Base-by-base conservation (phyloP, 1,139 yeast species). In the Nakaseomyces delphensis region DNA sequence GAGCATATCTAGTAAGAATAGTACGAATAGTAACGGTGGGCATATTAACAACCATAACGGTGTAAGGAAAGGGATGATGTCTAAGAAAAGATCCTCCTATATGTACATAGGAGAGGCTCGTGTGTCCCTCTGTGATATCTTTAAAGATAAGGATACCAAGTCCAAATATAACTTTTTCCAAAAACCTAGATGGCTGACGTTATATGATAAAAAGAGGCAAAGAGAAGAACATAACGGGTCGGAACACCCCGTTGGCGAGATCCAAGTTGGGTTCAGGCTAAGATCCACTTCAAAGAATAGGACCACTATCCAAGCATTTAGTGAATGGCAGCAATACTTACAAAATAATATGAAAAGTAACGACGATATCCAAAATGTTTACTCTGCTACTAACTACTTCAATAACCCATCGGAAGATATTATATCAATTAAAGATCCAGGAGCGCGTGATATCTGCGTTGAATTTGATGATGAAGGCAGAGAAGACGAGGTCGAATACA, bases 91-190 rank as follows among this genome's bases (percentile, higher is more conserved):
- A 13, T 33, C 37, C 3, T 33, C 37, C 10, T 59, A 55, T 41
- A 41, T 59, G 16, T 60, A 60, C 28, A 44, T 60, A 5, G 64
- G 63, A 13, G 64, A 60, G 43, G 53, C 52, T 2, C 54, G 52
- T 45, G 15, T 60, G 5, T 55, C 61, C 3, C 38, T 60, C 3
- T 39, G 52, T 14, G 56, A 57, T 9, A 28, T 60, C n/a, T 59
- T 60, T 43, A 51, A 49, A 33, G 45, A 44, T 3, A 44, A 43
- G 29, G 50, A 50, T 25, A 42, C 45, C 13, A 38, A 41, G 6
- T 46, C 48, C n/a, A 45, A 50, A 30, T 54, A 53, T 32, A 46
- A 45, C 20, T 55, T 55, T 31, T 36, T 45, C 3, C 38, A 44
- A 4, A 42, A 41, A 3, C 48, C 54, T 7, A 38, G 45, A 14